A percentile compares a stretch with the other conserved stretches of the same genome.
phyloP scores from a whole-genome alignment of 2,329 filamentous ascomycete genomes.

The Ophiocordyceps sinensis region DNA sequence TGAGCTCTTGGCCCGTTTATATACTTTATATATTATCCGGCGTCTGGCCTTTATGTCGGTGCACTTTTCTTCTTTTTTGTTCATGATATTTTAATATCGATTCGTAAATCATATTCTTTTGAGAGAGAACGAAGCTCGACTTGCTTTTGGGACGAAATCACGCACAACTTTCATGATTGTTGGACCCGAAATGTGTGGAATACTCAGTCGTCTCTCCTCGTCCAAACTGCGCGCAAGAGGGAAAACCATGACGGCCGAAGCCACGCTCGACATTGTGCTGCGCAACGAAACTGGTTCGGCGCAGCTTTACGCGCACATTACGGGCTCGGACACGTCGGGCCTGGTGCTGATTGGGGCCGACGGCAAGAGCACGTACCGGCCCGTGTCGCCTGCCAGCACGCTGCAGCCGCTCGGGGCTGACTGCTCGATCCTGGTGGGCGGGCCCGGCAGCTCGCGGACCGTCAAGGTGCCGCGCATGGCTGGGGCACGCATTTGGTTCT shows the following conservation, averaged over 20 bases:
- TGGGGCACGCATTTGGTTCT: constrained; percentile 61
- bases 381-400: constrained; percentile 37
- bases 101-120: too few species aligned
- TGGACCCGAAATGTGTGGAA: too few species aligned
- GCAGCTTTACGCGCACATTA: constrained; percentile 52
- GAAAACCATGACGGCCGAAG: neutral
- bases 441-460: constrained; percentile 41
- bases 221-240: neutral
- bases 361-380: constrained; percentile 51
- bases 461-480: constrained; percentile 56
- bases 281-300: constrained; percentile 49
- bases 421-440: constrained; percentile 49
- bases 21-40: too few species aligned
- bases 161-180: too few species aligned
- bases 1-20: too few species aligned
- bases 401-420: constrained; percentile 38
- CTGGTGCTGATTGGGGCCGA: constrained; percentile 51
- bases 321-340: constrained; percentile 42
- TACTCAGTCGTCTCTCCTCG: neutral
- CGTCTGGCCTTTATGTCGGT: too few species aligned
- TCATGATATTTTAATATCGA: too few species aligned
- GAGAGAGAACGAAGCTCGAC: too few species aligned
- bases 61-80: too few species aligned
- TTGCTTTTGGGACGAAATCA: too few species aligned
- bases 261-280: constrained; percentile 40